phyloP scores from a whole-genome alignment of 306 rosid species.

The Oxytropis ochrocephala region DNA sequence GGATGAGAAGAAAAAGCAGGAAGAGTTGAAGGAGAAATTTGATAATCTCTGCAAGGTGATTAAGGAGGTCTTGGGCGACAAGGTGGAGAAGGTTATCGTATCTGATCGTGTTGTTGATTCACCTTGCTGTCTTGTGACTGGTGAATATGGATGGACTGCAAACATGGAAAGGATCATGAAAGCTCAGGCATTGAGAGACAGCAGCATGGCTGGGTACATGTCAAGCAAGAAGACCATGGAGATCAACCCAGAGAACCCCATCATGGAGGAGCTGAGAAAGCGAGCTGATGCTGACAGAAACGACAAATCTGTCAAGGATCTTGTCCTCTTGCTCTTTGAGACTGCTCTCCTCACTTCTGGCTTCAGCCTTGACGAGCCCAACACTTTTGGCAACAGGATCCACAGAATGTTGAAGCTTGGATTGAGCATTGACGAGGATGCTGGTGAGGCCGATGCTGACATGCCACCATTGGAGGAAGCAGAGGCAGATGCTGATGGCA shows the following conservation, averaged over 20 bases:
- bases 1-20: slow-evolving; percentile 55
- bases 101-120: slow-evolving; percentile 85
- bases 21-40: slow-evolving; percentile 56
- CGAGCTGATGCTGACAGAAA: slow-evolving; percentile 69
- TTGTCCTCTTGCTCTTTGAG: slow-evolving; percentile 73
- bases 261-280: slow-evolving; percentile 88
- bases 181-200: slow-evolving; percentile 82
- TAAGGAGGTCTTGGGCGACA: slow-evolving; percentile 79
- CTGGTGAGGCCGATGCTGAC: slow-evolving; percentile 54
- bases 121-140: slow-evolving; percentile 87
- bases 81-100: slow-evolving; percentile 68
- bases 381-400: slow-evolving; percentile 88
- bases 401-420: slow-evolving; percentile 93
- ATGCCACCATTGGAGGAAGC: slow-evolving; percentile 85
- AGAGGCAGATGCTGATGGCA: slow-evolving; percentile 66
- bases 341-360: slow-evolving; percentile 84
- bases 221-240: slow-evolving; percentile 93
- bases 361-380: slow-evolving; percentile 83
- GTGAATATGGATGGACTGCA: slow-evolving; percentile 86
- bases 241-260: slow-evolving; percentile 77
- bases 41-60: slow-evolving; percentile 79
- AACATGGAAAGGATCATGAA: slow-evolving; percentile 93
- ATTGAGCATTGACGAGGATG: slow-evolving; percentile 76
- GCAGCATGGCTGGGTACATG: slow-evolving; percentile 91
- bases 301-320: slow-evolving; percentile 85